Conservation (phyloP, 306 rosid species). For the Castanea sativa region DNA sequence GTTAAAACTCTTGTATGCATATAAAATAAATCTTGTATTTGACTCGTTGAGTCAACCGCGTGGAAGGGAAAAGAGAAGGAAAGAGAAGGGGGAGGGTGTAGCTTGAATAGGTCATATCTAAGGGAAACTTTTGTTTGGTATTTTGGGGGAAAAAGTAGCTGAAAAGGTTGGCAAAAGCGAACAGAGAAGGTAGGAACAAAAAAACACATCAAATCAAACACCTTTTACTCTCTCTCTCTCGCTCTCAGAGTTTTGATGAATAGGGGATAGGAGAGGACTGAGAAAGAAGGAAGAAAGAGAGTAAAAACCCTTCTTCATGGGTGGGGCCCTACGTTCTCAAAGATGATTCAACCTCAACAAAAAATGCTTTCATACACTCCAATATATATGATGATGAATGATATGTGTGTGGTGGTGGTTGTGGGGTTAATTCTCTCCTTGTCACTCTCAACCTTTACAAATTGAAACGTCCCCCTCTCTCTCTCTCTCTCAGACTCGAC, state of each 20-base stretch:
- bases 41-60: not conserved
- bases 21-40: not conserved
- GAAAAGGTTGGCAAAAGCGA: slow-evolving; percentile 51
- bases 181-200: slow-evolving; percentile 53
- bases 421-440: slow-evolving; percentile 22
- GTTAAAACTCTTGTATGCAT: too few species aligned
- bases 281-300: slow-evolving; percentile 18
- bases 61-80: too few species aligned
- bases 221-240: slow-evolving; percentile 33
- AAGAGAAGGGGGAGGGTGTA: not conserved
- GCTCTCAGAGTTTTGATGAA: not conserved
- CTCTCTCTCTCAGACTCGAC: not conserved
- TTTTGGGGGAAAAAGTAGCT: slow-evolving; percentile 22
- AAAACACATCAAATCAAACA: slow-evolving; percentile 52
- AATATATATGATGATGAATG: slow-evolving; percentile 18
- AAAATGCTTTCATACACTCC: slow-evolving; percentile 23
- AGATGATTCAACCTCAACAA: slow-evolving; percentile 6
- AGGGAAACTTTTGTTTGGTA: slow-evolving; percentile 30
- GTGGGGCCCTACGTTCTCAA: slow-evolving; percentile 13
- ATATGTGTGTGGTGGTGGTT: slow-evolving; percentile 43
- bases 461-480: slow-evolving; percentile 12
- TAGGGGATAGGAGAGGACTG: not conserved
- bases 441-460: slow-evolving; percentile 36
- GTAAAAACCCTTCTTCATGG: not conserved
- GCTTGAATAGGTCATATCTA: slow-evolving; percentile 21